These are phyloP conservation scores for Hanseniaspora valbyensis DNA, from an alignment of 805 yeast genomes.

Conservation along the genomic window DNA sequence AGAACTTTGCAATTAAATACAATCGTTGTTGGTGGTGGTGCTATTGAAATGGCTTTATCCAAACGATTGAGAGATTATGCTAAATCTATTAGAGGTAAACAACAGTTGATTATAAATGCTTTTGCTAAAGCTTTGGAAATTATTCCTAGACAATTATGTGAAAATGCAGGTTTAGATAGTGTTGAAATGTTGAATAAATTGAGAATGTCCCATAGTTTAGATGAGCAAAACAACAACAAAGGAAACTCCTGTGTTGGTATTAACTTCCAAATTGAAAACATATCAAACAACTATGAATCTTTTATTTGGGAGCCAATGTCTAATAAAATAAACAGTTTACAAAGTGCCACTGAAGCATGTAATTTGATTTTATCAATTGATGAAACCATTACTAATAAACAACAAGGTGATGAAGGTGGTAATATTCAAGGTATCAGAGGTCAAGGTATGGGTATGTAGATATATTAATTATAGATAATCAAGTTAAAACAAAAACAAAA, in stretches of 20 bases:
- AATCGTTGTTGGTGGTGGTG: conserved; percentile 98
- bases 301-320: conserved; percentile 98
- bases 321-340: conserved; percentile 85
- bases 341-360: conserved; percentile 95
- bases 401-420: conserved; percentile 32
- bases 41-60: conserved; percentile 94
- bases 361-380: conserved; percentile 87
- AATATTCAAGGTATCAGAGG: conserved; percentile 45
- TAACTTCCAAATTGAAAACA: conserved; percentile 73
- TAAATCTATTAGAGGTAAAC: conserved; percentile 85
- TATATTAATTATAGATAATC: conserved; percentile 13
- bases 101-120: conserved; percentile 83
- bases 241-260: conserved; percentile 65
- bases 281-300: conserved; percentile 71
- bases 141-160: conserved; percentile 94
- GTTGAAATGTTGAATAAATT: conserved; percentile 85
- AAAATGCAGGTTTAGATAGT: conserved; percentile 97
- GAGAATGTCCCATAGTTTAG: conserved; percentile 74
- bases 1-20: conserved; percentile 78
- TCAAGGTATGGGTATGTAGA: conserved; percentile 51
- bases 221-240: conserved; percentile 49
- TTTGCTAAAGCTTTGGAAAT: conserved; percentile 91
- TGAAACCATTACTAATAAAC: conserved; percentile 74
- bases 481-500: neutral
- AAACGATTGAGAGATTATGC: conserved; percentile 78